A percentile compares a stretch with the other conserved stretches of the same genome.
Evolutionary conservation across 148 eudicot species (phyloP).

Genomic region (Polygonum aviculare): DNA sequence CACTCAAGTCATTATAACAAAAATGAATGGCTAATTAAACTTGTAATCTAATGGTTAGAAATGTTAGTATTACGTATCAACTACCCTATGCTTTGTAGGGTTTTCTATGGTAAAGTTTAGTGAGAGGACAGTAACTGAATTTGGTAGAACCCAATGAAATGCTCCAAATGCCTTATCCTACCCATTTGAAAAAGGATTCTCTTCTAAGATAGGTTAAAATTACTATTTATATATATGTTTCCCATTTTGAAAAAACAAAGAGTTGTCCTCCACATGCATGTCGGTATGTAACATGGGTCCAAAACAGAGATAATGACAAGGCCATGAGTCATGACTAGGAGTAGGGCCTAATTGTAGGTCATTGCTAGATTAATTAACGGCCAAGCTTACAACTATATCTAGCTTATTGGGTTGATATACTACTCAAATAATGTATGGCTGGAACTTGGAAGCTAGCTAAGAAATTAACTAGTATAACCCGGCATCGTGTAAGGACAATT

Average conservation of each 20-base stretch:
- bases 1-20: no score
- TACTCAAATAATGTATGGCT: neutral
- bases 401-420: neutral
- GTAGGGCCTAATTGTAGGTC: neutral
- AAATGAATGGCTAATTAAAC: no score
- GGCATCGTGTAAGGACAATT: no score
- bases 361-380: neutral
- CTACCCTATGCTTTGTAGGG: neutral
- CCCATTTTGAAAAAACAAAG: neutral
- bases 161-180: constrained; percentile 2
- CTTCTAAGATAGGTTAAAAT: constrained; percentile 4
- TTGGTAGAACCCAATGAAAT: neutral
- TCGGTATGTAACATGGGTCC: constrained; percentile 4
- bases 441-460: neutral
- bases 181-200: neutral
- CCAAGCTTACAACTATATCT: neutral
- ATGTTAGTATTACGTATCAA: no score
- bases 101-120: neutral
- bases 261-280: neutral
- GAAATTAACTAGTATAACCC: neutral
- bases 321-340: neutral
- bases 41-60: no score
- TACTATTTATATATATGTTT: neutral
- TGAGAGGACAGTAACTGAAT: neutral
- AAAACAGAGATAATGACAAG: neutral